Percentiles rank a stretch among this genome's conserved stretches.
Conservation (phyloP, 257 asterid genomes). For the Scutellaria barbata region DNA sequence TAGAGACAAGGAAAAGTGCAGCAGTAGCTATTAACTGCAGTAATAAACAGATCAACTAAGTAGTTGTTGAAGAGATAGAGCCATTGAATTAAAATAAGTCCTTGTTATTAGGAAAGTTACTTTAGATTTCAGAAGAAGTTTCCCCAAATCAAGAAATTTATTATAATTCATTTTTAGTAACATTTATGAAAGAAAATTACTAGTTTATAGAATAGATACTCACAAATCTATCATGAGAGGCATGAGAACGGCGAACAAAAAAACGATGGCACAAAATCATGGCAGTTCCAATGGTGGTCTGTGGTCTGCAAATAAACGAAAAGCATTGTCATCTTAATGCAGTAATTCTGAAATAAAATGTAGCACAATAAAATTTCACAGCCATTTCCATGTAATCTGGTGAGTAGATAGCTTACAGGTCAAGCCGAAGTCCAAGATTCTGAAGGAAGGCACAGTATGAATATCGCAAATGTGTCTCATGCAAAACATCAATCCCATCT, state of each 20-base stretch:
- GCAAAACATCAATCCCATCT: constrained; percentile 85
- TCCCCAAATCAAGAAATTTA: constrained; percentile 17
- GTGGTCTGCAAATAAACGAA: constrained; percentile 71
- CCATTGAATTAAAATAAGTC: constrained; percentile 23
- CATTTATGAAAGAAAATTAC: background rate
- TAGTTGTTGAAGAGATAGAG: constrained; percentile 32
- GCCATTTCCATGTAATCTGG: background rate
- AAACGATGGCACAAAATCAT: constrained; percentile 97
- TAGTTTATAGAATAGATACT: constrained; percentile 39
- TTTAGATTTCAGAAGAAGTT: constrained; percentile 7
- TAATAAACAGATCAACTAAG: constrained; percentile 30
- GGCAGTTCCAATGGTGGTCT: constrained; percentile 91
- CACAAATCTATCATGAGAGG: constrained; percentile 94
- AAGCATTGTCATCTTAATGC: background rate
- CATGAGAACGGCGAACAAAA: constrained; percentile 90
- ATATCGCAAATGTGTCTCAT: constrained; percentile 84
- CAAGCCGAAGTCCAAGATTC: constrained; percentile 84
- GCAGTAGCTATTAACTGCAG: constrained; percentile 95
- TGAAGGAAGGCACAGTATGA: constrained; percentile 93
- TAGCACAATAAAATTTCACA: constrained; percentile 12
- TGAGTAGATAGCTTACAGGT: constrained; percentile 63
- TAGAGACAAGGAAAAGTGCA: constrained; percentile 83
- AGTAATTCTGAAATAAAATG: background rate
- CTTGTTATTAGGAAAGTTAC: constrained; percentile 5
- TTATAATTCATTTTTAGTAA: constrained; percentile 3